These are phyloP conservation scores for Dacryopinax primogenitus DNA, from an alignment of 768 basidiomycete genomes.

Conservation along the genomic window DNA sequence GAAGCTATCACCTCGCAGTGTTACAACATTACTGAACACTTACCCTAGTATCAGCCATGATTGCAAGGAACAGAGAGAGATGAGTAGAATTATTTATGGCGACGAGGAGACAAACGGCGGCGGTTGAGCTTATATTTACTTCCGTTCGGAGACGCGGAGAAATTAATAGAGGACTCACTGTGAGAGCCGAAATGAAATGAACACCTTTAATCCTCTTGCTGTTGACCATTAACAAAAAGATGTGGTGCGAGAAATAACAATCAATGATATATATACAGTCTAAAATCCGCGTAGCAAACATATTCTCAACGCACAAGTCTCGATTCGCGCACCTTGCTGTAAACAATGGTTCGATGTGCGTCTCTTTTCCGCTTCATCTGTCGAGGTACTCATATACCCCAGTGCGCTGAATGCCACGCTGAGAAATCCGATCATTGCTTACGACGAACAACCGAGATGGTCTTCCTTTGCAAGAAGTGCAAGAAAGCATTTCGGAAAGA, in stretches of 20 bases:
- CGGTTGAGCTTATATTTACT: neutral
- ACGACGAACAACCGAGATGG: conserved; percentile 68
- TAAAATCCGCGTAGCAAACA: conserved; percentile 59
- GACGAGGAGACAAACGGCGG: neutral
- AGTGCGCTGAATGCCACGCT: conserved; percentile 86
- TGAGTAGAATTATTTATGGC: neutral
- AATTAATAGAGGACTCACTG: no score
- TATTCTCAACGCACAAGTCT: conserved; percentile 88
- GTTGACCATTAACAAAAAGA: neutral
- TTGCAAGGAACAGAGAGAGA: neutral
- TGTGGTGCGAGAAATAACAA: neutral
- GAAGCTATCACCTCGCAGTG: neutral
- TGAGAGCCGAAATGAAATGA: no score
- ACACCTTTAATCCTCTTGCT: no score
- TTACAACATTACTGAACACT: neutral
- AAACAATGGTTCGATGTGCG: conserved; percentile 81
- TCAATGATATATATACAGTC: neutral
- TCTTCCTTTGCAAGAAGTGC: conserved; percentile 75
- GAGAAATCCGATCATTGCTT: conserved; percentile 66
- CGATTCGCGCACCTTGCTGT: conserved; percentile 94
- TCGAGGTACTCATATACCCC: neutral
- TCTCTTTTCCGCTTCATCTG: neutral
- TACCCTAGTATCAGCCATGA: neutral
- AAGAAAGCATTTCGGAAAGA: conserved; percentile 96
- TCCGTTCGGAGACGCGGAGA: neutral